These are phyloP conservation scores for Neonectria neomacrospora DNA, from an alignment of 2,329 filamentous ascomycete species.

Conservation along the genomic window DNA sequence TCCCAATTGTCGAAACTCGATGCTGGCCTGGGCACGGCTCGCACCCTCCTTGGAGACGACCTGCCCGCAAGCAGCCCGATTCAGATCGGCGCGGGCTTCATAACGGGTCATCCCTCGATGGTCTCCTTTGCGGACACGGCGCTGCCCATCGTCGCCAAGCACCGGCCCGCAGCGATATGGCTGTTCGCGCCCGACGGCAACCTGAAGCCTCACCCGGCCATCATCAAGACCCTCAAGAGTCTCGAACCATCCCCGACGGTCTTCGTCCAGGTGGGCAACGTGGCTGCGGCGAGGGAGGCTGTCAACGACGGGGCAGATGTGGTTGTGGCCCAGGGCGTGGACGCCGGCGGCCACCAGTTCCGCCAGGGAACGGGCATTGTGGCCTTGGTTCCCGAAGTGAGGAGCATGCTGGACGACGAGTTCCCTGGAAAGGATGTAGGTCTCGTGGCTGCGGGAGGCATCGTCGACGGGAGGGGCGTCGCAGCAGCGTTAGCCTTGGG, in stretches of 20 bases:
- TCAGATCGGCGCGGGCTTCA: slow-evolving; percentile 66
- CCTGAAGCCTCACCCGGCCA: slow-evolving; percentile 50
- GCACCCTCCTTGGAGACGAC: slow-evolving; percentile 42
- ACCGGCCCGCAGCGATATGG: slow-evolving; percentile 71
- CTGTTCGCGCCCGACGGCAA: slow-evolving; percentile 69
- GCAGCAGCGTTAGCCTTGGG: slow-evolving; percentile 67
- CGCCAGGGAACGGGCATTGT: slow-evolving; percentile 64
- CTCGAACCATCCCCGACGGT: slow-evolving; percentile 55
- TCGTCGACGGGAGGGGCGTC: slow-evolving; percentile 65
- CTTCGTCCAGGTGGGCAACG: slow-evolving; percentile 71
- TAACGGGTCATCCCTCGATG: slow-evolving; percentile 62
- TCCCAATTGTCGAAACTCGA: slow-evolving; percentile 48
- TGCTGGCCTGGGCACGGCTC: slow-evolving; percentile 46
- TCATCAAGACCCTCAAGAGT: slow-evolving; percentile 51
- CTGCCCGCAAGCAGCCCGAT: slow-evolving; percentile 56
- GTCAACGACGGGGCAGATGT: slow-evolving; percentile 64
- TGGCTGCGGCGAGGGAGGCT: slow-evolving; percentile 63
- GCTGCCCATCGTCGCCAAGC: slow-evolving; percentile 61
- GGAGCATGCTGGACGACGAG: slow-evolving; percentile 56
- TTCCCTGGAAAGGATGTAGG: slow-evolving; percentile 49
- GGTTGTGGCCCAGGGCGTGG: slow-evolving; percentile 70
- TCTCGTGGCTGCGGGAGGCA: slow-evolving; percentile 69
- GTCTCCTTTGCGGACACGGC: slow-evolving; percentile 55
- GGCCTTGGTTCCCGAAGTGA: slow-evolving; percentile 67
- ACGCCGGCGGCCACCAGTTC: slow-evolving; percentile 73